Evolutionary conservation across 768 basidiomycete genomes (phyloP), one percentile per base, ranked within the genome.

Genomic region (Rhodosporidiobolus odoratus): DNA sequence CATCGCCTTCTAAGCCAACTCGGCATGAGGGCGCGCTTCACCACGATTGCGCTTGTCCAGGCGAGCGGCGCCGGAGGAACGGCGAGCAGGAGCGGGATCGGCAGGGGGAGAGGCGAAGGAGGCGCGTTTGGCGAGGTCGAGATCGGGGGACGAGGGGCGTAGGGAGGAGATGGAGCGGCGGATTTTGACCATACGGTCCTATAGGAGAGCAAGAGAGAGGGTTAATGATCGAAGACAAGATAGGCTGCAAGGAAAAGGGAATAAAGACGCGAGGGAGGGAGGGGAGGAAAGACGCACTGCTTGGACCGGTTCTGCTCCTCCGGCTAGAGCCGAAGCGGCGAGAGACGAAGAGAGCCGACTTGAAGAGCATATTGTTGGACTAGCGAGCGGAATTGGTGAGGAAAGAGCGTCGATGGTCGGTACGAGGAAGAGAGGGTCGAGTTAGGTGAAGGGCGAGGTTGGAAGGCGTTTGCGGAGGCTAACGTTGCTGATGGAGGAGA

Each of bases 121-220:
- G 15, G 62, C 37, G 40, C 62, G 62, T 40, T 43, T 41, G 30
- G 62, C 62, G 38, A 53, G 2, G 17, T 17, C 52, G 16, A 5
- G 4, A 13, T 63, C 62, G 62, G 40, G 38, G n/a, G n/a, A n/a
- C n/a, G n/a, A n/a, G n/a, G n/a, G n/a, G n/a, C n/a, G n/a, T n/a
- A n/a, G n/a, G n/a, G n/a, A n/a, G 52, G 8, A 4, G 40, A 19
- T 16, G 23, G 61, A 25, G 57, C 62, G 62, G 21, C 43, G 40
- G 52, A 63, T 41, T 32, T 41, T 54, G 62, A 53, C 30, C 50
- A 63, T 63, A 40, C 62, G 62, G 60, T 38, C 45, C 34, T 62
- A 25, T 10, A 30, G 32, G 48, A 9, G 30, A 10, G 48, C 25
- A 23, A 3, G 19, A 10, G 43, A 27, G 13, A 19, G 10, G 40